Base-by-base conservation (phyloP, 2,329 filamentous ascomycete species). In the Albophoma yamanashiensis region DNA sequence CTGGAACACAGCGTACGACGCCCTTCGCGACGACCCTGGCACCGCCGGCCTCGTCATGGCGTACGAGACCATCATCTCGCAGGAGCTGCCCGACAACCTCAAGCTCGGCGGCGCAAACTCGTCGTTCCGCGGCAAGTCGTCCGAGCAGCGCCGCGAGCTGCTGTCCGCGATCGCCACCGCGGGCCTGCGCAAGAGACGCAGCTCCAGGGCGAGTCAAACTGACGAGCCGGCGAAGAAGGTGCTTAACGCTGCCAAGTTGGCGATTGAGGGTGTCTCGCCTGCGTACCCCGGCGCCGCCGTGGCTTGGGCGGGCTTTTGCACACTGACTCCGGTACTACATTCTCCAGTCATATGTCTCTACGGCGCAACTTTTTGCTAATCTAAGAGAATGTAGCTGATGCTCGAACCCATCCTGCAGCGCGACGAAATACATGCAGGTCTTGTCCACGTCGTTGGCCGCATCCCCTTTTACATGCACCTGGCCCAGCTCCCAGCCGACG, bases 261-360 rank as follows among this genome's bases (percentile, higher is more conserved):
- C 64, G 1, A 66, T 74, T n/a, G 67, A 67, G 56, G 62, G 60
- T 17, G 45, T 70, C 14, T 59, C 69, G 53, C 59, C 65, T 4
- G 62, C 64, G 1, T 69, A 73, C 52, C 66, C 68, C 6, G 67
- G 69, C 4, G 65, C 70, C 8, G 67, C 69, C 11, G 61, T 74
- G 4, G 71, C 72, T 31, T 75, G 72, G 72, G 66, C 71, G 4
- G 73, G 73, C 15, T 65, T 75, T 36, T 74, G 71, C 62, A 72
- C 70, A 25, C 60, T 75, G 59, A 75, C 73, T 34, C 73, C 73
- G 58, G 73, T 75, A 67, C 39, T 68, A 60, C 40, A 15, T n/a
- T 42, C 50, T 14, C 14, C 14, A 25, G 4, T 25, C n/a, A n/a
- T n/a, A n/a, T n/a, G n/a, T n/a, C 7, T 25, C 39, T 20, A 20